Percentiles rank a stretch among this genome's conserved stretches.
phyloP scores from a whole-genome alignment of 345 rosid genomes.

The Turritis glabra region DNA sequence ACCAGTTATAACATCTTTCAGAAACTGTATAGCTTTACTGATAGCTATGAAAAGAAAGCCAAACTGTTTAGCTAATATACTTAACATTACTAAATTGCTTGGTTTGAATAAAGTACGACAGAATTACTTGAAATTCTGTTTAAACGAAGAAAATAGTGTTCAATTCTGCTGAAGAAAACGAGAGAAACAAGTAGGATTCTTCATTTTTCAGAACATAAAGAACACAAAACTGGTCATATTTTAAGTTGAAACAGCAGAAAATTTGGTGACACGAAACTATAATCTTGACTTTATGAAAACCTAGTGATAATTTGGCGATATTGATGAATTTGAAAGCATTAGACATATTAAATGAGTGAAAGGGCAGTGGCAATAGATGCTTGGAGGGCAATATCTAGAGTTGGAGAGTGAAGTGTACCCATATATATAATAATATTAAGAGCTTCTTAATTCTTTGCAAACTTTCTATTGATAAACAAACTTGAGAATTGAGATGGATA shows the following conservation, averaged over 20 bases:
- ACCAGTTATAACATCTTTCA: slow-evolving; percentile 16
- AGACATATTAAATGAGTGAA: no score
- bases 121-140: not conserved
- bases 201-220: not conserved
- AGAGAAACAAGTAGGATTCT: not conserved
- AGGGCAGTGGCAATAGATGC: no score
- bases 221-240: not conserved
- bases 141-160: not conserved
- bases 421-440: not conserved
- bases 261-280: no score
- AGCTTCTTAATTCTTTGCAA: not conserved
- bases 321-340: no score
- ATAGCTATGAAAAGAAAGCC: not conserved
- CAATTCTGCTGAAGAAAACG: not conserved
- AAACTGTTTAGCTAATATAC: not conserved
- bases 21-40: slow-evolving; percentile 10
- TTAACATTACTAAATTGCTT: not conserved
- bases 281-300: no score
- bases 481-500: not conserved
- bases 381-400: no score
- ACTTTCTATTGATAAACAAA: not conserved
- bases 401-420: not conserved
- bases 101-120: not conserved
- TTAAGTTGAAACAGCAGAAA: no score
- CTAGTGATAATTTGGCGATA: no score